phyloP scores from a whole-genome alignment of 2,329 filamentous ascomycete species.

The Aureobasidium sp. region DNA sequence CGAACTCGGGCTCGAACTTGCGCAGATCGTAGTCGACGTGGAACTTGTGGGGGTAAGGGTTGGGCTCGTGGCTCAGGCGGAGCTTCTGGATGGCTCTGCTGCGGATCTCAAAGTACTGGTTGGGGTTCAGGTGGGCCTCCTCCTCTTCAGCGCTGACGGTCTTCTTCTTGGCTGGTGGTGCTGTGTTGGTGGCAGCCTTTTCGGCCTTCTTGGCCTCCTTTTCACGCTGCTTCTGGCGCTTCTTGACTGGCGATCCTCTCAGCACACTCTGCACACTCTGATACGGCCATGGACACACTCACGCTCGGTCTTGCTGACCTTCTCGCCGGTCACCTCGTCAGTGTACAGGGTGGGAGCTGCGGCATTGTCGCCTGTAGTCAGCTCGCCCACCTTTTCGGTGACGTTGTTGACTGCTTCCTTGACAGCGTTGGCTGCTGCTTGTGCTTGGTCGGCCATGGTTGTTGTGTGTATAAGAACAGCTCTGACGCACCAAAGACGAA shows the following conservation, averaged over 20 bases:
- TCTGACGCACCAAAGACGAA: neutral
- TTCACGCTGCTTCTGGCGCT: constrained; percentile 83
- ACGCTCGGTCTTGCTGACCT: constrained; percentile 43
- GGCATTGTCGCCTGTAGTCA: constrained; percentile 26
- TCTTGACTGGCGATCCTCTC: constrained; percentile 58
- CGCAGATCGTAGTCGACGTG: constrained; percentile 72
- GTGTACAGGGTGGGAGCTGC: constrained; percentile 56
- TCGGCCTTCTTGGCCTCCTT: constrained; percentile 81
- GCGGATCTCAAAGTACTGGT: constrained; percentile 95
- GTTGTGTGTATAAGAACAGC: neutral
- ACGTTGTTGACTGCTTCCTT: constrained; percentile 28
- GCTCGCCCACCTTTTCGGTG: constrained; percentile 24
- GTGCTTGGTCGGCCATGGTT: constrained; percentile 27
- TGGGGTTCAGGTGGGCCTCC: constrained; percentile 64
- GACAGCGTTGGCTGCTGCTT: constrained; percentile 27
- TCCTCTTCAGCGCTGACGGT: constrained; percentile 53
- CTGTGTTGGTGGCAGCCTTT: constrained; percentile 60
- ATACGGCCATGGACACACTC: constrained; percentile 4
- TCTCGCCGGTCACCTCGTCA: constrained; percentile 90
- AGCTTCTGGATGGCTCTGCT: constrained; percentile 72
- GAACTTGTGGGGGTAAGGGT: constrained; percentile 94
- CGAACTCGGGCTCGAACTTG: constrained; percentile 71
- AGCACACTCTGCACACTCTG: neutral
- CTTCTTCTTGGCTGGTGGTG: constrained; percentile 52
- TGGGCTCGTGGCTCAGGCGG: constrained; percentile 61